Evolutionary conservation across 805 yeast genomes (phyloP).

Genomic region (Zygosaccharomyces kombuchaensis): DNA sequence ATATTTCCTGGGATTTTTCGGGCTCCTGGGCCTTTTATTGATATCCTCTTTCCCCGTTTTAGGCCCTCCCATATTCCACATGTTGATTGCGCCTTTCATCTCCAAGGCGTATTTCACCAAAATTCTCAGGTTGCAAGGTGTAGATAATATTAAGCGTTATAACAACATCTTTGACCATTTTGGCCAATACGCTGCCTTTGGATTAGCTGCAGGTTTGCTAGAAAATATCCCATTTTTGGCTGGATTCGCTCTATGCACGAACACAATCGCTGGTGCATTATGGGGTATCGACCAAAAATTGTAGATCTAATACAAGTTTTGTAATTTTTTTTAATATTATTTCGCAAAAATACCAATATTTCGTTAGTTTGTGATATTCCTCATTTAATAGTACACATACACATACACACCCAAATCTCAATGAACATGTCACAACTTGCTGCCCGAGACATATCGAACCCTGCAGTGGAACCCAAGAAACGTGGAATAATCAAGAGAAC

Average conservation of each 20-base stretch:
- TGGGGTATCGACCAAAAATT: slow-evolving; percentile 19
- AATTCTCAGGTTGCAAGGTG: slow-evolving; percentile 20
- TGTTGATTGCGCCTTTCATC: slow-evolving; percentile 28
- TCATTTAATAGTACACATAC: background rate
- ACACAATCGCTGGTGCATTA: slow-evolving; percentile 26
- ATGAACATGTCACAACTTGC: background rate
- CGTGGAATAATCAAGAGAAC: background rate
- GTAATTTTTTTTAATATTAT: slow-evolving; percentile 1
- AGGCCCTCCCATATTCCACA: slow-evolving; percentile 30
- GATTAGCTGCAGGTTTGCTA: slow-evolving; percentile 26
- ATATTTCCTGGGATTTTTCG: slow-evolving; percentile 18
- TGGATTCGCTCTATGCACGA: slow-evolving; percentile 24
- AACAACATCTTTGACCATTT: slow-evolving; percentile 24
- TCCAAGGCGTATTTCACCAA: slow-evolving; percentile 29
- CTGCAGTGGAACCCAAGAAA: background rate
- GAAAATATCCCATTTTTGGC: slow-evolving; percentile 31
- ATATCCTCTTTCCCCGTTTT: slow-evolving; percentile 29
- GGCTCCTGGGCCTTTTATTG: slow-evolving; percentile 15
- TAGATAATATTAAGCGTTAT: slow-evolving; percentile 19
- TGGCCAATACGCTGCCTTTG: slow-evolving; percentile 32
- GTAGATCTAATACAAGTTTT: background rate
- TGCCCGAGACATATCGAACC: background rate
- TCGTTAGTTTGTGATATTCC: background rate
- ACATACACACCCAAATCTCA: background rate
- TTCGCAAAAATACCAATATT: slow-evolving; percentile 1